These are phyloP conservation scores for Nyssa sinensis DNA, from an alignment of 148 eudicot genomes.

Conservation along the genomic window DNA sequence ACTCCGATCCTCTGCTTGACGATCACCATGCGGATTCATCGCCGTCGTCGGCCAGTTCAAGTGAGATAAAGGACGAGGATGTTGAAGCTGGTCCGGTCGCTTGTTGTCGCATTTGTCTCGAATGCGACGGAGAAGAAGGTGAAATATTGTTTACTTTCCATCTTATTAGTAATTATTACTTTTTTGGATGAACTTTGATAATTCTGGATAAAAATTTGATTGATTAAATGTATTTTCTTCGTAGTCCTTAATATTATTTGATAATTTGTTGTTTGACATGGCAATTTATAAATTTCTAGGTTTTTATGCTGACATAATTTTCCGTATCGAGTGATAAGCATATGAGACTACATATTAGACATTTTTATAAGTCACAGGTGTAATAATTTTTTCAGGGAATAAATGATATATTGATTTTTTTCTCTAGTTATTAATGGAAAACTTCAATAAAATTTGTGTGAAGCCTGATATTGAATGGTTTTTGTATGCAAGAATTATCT, in stretches of 20 bases:
- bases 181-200: neutral
- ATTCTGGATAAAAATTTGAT: neutral
- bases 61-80: constrained; percentile 43
- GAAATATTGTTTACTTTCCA: neutral
- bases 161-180: neutral
- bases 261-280: neutral
- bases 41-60: constrained; percentile 10
- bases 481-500: no score
- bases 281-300: neutral
- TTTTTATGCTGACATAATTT: neutral
- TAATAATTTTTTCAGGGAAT: no score
- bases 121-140: constrained; percentile 75
- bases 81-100: constrained; percentile 58
- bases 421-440: no score
- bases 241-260: neutral
- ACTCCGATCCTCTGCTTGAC: constrained; percentile 62
- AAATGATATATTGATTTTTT: no score
- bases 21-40: constrained; percentile 20
- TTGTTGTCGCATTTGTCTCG: constrained; percentile 84
- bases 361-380: no score
- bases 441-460: neutral
- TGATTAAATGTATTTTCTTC: no score
- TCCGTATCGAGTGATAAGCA: no score
- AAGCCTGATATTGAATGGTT: neutral
- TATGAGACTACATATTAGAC: no score